phyloP scores from a whole-genome alignment of 352 stramenopile genomes.

The Pythium brassicae region DNA sequence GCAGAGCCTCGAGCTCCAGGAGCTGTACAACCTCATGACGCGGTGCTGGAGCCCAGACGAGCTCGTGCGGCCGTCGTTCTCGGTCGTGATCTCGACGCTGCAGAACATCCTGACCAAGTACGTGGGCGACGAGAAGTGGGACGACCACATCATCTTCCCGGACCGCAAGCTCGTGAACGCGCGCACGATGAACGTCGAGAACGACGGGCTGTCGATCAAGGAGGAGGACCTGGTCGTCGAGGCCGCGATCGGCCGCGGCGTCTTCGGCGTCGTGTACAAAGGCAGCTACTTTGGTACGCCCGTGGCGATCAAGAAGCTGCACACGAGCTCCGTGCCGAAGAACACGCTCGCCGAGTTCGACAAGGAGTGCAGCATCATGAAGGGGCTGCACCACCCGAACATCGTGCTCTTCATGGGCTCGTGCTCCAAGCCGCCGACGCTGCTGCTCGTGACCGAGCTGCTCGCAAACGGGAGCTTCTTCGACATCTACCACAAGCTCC shows the following conservation, averaged over 20 bases:
- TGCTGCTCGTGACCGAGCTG: constrained; percentile 94
- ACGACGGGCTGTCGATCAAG: constrained; percentile 73
- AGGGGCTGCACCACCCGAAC: constrained; percentile 94
- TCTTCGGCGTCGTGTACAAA: constrained; percentile 83
- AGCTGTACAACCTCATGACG: constrained; percentile 64
- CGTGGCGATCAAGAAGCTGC: constrained; percentile 82
- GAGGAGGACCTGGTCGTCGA: constrained; percentile 77
- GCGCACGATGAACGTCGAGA: constrained; percentile 33
- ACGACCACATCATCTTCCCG: constrained; percentile 81
- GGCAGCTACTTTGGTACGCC: constrained; percentile 80
- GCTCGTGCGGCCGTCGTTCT: constrained; percentile 72
- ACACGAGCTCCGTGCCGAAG: constrained; percentile 73
- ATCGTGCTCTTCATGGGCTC: constrained; percentile 98
- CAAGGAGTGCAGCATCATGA: constrained; percentile 85
- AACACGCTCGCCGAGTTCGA: constrained; percentile 82
- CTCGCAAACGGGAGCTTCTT: constrained; percentile 84
- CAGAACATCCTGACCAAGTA: constrained; percentile 63
- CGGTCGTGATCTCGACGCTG: constrained; percentile 73
- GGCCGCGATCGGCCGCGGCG: constrained; percentile 60
- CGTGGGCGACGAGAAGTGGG: constrained; percentile 74
- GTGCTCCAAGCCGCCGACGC: constrained; percentile 94
- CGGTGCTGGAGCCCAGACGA: constrained; percentile 77
- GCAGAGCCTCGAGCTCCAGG: constrained; percentile 47
- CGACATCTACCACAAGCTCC: constrained; percentile 85
- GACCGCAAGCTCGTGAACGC: constrained; percentile 69